Percentiles rank a stretch among this genome's conserved stretches.
phyloP scores from a whole-genome alignment of 2,329 filamentous ascomycete species.

The Colletotrichum siamense region DNA sequence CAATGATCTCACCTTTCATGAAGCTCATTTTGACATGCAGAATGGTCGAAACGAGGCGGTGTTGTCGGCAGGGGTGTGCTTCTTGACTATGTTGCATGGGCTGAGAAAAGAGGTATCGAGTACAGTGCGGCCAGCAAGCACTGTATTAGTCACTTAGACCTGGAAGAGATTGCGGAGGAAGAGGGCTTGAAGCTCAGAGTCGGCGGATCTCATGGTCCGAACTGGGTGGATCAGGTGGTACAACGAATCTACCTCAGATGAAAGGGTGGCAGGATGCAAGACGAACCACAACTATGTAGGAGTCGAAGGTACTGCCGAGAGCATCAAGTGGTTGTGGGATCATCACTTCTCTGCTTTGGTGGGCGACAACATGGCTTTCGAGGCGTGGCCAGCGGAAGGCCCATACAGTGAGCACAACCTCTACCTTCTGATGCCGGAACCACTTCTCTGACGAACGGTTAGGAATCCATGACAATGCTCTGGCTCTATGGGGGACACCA shows the following conservation, averaged over 20 bases:
- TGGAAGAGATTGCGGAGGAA: not conserved
- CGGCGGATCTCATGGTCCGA: not conserved
- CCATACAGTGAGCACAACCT: not conserved
- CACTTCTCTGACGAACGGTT: not conserved
- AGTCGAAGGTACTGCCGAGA: not conserved
- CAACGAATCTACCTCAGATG: not conserved
- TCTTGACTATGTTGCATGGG: not conserved
- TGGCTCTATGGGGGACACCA: not conserved
- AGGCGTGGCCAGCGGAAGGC: not conserved
- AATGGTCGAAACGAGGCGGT: not conserved
- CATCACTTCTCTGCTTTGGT: not conserved
- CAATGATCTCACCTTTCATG: not conserved
- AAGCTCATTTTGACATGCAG: not conserved
- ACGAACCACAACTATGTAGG: not conserved
- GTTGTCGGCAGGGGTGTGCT: not conserved
- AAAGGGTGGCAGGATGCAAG: not conserved
- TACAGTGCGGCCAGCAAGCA: not conserved
- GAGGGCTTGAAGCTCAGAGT: not conserved
- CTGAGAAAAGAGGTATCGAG: not conserved
- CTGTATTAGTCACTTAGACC: not conserved
- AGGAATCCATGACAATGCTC: not conserved
- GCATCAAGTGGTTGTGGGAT: not conserved
- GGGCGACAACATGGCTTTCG: not conserved
- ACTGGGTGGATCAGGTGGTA: not conserved
- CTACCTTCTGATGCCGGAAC: not conserved